Percentiles rank a stretch among this genome's conserved stretches.
These are phyloP conservation scores for Fusarium virguliforme DNA, from an alignment of 2,329 filamentous ascomycete species.

Conservation along the genomic window DNA sequence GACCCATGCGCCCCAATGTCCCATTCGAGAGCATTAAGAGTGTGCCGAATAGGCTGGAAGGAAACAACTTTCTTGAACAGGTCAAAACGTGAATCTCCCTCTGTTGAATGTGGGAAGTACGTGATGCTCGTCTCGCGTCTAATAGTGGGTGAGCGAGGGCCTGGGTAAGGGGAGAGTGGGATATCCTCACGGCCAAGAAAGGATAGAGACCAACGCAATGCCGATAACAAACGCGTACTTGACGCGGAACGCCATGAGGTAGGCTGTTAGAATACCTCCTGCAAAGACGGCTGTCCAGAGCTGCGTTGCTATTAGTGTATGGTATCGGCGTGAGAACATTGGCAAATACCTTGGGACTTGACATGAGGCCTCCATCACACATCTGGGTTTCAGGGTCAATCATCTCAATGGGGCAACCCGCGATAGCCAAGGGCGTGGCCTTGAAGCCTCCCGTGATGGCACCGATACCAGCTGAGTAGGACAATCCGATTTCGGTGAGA, in stretches of 20 bases:
- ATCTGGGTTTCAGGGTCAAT: slow-evolving; percentile 34
- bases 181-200: slow-evolving; percentile 81
- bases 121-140: slow-evolving; percentile 74
- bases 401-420: slow-evolving; percentile 69
- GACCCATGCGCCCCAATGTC: slow-evolving; percentile 74
- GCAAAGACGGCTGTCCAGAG: slow-evolving; percentile 88
- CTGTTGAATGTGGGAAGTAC: slow-evolving; percentile 79
- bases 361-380: slow-evolving; percentile 43
- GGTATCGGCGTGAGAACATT: accelerated
- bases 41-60: slow-evolving; percentile 80
- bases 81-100: slow-evolving; percentile 78
- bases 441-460: slow-evolving; percentile 74
- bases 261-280: slow-evolving; percentile 80
- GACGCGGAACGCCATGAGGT: slow-evolving; percentile 84
- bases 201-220: slow-evolving; percentile 83
- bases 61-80: slow-evolving; percentile 87
- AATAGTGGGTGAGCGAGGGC: background rate
- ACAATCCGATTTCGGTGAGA: slow-evolving; percentile 78
- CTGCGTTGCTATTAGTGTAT: slow-evolving; percentile 11
- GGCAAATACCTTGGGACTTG: slow-evolving; percentile 36
- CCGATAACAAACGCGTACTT: slow-evolving; percentile 86
- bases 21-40: slow-evolving; percentile 79
- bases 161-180: background rate
- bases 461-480: slow-evolving; percentile 84
- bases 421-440: slow-evolving; percentile 78